phyloP scores from a whole-genome alignment of 2,329 filamentous ascomycete species.

The Hypoxylon sp. region DNA sequence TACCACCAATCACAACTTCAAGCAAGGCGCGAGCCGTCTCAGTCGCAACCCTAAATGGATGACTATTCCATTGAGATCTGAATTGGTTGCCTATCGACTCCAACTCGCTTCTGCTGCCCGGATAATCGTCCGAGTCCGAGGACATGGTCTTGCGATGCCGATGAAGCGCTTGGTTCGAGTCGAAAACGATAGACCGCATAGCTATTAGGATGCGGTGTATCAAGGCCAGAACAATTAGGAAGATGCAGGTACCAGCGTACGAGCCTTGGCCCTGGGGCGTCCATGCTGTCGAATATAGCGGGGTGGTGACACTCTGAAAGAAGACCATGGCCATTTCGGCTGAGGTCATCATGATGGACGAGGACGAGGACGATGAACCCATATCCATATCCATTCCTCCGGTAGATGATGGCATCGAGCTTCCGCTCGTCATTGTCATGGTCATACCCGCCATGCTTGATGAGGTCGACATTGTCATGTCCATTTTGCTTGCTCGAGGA shows the following conservation, averaged over 20 bases:
- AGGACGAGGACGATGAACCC: conserved; percentile 20
- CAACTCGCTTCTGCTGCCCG: conserved; percentile 33
- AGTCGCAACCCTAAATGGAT: conserved; percentile 49
- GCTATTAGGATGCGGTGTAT: conserved; percentile 80
- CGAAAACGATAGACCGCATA: conserved; percentile 53
- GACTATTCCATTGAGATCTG: conserved; percentile 36
- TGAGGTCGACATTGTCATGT: conserved; percentile 38
- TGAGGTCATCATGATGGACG: conserved; percentile 46
- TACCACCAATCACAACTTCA: conserved; percentile 50
- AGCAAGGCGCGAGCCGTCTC: conserved; percentile 47
- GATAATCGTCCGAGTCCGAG: conserved; percentile 38
- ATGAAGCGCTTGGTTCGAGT: conserved; percentile 29
- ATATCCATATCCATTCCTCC: conserved; percentile 39
- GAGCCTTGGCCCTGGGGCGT: conserved; percentile 76
- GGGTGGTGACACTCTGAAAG: conserved; percentile 74
- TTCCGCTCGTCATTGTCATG: conserved; percentile 37
- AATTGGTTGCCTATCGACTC: conserved; percentile 42
- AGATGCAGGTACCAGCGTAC: conserved; percentile 93
- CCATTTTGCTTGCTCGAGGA: conserved; percentile 24
- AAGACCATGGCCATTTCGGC: conserved; percentile 53
- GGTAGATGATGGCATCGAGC: conserved; percentile 37
- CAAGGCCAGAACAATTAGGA: conserved; percentile 82
- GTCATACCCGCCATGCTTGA: conserved; percentile 27
- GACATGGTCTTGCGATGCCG: conserved; percentile 23
- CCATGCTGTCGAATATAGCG: conserved; percentile 79